Evolutionary conservation across 2,329 filamentous ascomycete genomes (phyloP), one percentile per base, ranked within the genome.

Genomic region (Gaeumannomyces tritici): DNA sequence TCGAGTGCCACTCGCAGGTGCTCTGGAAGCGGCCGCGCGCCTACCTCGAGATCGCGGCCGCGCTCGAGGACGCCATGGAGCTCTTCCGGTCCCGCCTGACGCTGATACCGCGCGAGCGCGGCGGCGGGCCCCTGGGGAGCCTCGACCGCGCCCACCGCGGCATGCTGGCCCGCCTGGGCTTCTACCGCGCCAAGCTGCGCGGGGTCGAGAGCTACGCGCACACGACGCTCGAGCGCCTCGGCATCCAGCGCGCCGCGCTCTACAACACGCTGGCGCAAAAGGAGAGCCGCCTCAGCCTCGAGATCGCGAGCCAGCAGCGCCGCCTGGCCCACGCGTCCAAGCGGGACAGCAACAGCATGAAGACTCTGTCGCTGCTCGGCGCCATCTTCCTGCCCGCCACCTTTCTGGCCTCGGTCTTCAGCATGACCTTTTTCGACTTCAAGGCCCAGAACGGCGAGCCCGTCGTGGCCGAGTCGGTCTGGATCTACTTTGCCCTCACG

Each of bases 381-480:
- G 83, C 84, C 55, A 75, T 88, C 55, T 88, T 88, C 67, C 74
- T 88, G 7, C 85, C 85, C 0, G 84, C 84, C 2, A 86, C 84
- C 0, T 86, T 82, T 66, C 77, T 88, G 24, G 80, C 85, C 11
- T 87, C 85, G 0, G 76, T 88, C 28, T 88, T 88, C 67, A 82
- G 80, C 75, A 88, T 87, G 83, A 83, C 83, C 0, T 88, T 88
- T 70, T 88, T 88, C 74, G 80, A 87, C 72, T 87, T 86, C 66
- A 79, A 80, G 65, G 73, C 75, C 54, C 73, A 78, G 78, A 70
- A 65, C 72, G 69, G 55, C 26, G 70, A 73, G 24, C 73, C 77
- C 5, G 71, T 76, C 59, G 80, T 86, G 21, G 82, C 80, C 13
- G 70, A 75, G 24, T 73, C 78, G 60, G 75, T 88, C 29, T 88